Evolutionary conservation across 371 early-diverging fungal species (phyloP).

Genomic region (Mortierella sp.): DNA sequence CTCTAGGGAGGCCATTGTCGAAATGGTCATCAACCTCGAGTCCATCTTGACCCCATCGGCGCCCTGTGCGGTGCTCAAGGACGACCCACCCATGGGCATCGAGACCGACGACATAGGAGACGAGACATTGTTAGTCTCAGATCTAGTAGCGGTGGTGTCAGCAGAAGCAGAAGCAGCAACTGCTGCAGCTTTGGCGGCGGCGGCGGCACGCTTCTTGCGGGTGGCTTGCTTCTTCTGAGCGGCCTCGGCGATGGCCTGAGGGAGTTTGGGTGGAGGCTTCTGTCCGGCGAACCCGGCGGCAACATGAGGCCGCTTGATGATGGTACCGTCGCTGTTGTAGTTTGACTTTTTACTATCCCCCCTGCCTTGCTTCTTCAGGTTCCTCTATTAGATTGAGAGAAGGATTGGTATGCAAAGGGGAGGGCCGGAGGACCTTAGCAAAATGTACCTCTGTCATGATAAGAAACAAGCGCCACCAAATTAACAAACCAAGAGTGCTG

Average conservation of each 20-base stretch:
- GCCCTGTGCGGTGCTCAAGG: not conserved
- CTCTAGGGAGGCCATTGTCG: slow-evolving; percentile 27
- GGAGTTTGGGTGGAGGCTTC: slow-evolving; percentile 57
- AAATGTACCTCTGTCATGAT: not conserved
- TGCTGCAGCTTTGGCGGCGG: slow-evolving; percentile 14
- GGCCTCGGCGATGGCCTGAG: slow-evolving; percentile 53
- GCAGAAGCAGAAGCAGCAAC: slow-evolving; percentile 1
- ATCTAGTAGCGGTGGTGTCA: not conserved
- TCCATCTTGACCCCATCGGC: not conserved
- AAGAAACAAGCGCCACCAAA: not conserved
- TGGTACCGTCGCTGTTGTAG: slow-evolving; percentile 17
- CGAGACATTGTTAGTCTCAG: not conserved
- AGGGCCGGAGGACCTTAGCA: not conserved
- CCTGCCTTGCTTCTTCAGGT: slow-evolving; percentile 25
- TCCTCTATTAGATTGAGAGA: not conserved
- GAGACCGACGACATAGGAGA: not conserved
- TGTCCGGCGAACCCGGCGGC: slow-evolving; percentile 56
- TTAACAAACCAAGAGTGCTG: not conserved
- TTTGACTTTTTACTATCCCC: slow-evolving; percentile 13
- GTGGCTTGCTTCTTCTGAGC: slow-evolving; percentile 41
- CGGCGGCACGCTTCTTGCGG: slow-evolving; percentile 42
- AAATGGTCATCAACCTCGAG: slow-evolving; percentile 1
- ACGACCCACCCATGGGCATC: not conserved
- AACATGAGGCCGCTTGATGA: slow-evolving; percentile 51
- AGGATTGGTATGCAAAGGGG: not conserved